Evolutionary conservation across 352 stramenopile species (phyloP).

Genomic region (Poterioochromonas sp.): DNA sequence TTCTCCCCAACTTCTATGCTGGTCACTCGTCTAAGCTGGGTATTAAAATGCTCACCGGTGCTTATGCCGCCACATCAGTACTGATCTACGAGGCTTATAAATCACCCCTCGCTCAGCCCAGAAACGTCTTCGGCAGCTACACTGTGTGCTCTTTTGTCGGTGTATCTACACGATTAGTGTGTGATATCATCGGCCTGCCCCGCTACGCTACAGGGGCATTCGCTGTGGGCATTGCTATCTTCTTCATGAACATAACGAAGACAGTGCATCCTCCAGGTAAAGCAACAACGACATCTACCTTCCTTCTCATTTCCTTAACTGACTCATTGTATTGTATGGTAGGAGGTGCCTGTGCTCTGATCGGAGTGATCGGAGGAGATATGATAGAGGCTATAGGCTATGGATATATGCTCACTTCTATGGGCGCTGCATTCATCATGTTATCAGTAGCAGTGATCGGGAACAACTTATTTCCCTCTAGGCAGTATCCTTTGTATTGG

Average conservation of each 20-base stretch:
- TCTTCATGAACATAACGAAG: neutral
- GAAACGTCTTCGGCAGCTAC: neutral
- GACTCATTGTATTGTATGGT: too few species aligned
- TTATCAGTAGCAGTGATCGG: neutral
- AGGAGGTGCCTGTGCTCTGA: slow-evolving; percentile 14
- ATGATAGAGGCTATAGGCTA: neutral
- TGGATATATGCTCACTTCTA: neutral
- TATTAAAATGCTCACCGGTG: neutral
- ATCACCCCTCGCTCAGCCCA: neutral
- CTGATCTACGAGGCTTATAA: slow-evolving; percentile 8
- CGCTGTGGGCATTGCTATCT: neutral
- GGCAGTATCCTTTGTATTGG: slow-evolving; percentile 15
- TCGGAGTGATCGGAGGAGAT: neutral
- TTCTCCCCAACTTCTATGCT: neutral
- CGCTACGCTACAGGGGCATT: neutral
- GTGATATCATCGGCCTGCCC: neutral
- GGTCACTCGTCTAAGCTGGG: neutral
- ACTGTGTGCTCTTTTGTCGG: neutral
- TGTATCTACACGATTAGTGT: neutral
- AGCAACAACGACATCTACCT: too few species aligned
- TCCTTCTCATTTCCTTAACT: too few species aligned
- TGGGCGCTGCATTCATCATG: neutral
- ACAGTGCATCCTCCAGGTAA: slow-evolving; percentile 1
- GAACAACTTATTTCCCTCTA: neutral
- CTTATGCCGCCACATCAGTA: neutral